Base-by-base conservation (phyloP, 768 basidiomycete genomes). In the Mycena capillaripes region DNA sequence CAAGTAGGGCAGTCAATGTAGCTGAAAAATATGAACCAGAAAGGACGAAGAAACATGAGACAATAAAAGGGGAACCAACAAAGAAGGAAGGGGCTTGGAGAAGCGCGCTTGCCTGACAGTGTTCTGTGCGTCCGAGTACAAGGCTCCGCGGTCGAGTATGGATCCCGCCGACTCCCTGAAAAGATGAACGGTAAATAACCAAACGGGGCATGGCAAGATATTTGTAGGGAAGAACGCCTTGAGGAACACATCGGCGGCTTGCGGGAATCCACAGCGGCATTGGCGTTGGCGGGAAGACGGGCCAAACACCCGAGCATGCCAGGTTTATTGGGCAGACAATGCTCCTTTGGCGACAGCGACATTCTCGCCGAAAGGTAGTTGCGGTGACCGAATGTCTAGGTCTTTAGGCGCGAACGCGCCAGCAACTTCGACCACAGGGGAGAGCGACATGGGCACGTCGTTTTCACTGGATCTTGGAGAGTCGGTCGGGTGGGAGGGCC, bases 321-420 rank as follows among this genome's bases (percentile, higher is more conserved):
- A 46, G 67, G 55, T 58, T 60, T 76, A 76, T 73, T 73, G 75
- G 14, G 78, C 78, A 44, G 81, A 64, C 61, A 75, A 29, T 12
- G 73, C 61, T 27, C 73, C 81, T 50, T 84, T 76, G 48, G 82
- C 77, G 48, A 87, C 77, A 4, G 82, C 81, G 44, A 84, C 81
- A 69, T 82, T 85, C 74, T 89, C 88, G 66, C 80, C 82, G 69
- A 86, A 82, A 7, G 86, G 79, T 60, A 86, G 75, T 68, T 85
- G 86, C 36, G 87, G 81, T 25, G 84, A 81, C 77, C 84, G 85
- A 79, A 87, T 77, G 44, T 84, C 79, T 40, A 30, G 76, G 25
- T 84, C 80, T 65, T 83, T 80, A 42, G 77, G 69, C 42, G 81
- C 71, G 57, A 84, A 84, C 61, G 82, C 76, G 27, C 82, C 80